Evolutionary conservation across 441 rosid species (phyloP).

Genomic region (Gossypium schwendimanii): DNA sequence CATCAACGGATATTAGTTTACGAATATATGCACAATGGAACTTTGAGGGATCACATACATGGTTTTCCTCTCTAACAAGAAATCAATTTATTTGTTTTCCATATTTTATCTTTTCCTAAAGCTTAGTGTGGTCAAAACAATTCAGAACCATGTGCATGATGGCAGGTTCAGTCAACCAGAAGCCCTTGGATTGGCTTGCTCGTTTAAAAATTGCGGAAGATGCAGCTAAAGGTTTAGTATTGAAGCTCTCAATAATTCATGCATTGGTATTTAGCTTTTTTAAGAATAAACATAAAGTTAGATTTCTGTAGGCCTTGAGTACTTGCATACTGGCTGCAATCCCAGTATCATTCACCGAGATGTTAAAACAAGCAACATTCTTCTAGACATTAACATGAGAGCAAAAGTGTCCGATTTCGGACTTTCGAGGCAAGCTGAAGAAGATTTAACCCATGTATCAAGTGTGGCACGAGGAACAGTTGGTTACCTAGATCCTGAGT

Average conservation of each 20-base stretch:
- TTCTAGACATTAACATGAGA: slow-evolving; percentile 81
- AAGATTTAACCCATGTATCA: slow-evolving; percentile 78
- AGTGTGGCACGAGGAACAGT: slow-evolving; percentile 91
- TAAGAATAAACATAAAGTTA: slow-evolving; percentile 25
- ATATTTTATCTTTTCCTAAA: not conserved
- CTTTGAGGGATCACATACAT: slow-evolving; percentile 69
- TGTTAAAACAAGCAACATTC: slow-evolving; percentile 90
- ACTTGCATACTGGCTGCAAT: slow-evolving; percentile 88
- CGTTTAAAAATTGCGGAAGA: slow-evolving; percentile 80
- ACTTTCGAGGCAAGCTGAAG: slow-evolving; percentile 90
- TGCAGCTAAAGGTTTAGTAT: slow-evolving; percentile 79
- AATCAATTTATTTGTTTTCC: not conserved
- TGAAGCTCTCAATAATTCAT: slow-evolving; percentile 7
- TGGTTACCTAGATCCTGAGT: slow-evolving; percentile 95
- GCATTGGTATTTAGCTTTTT: slow-evolving; percentile 1
- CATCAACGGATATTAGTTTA: slow-evolving; percentile 63
- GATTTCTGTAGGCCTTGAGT: slow-evolving; percentile 76
- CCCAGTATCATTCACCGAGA: slow-evolving; percentile 94
- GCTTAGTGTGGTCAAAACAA: slow-evolving; percentile 1
- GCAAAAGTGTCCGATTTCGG: slow-evolving; percentile 98
- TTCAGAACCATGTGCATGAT: slow-evolving; percentile 8
- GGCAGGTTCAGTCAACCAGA: slow-evolving; percentile 51
- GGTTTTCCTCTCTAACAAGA: slow-evolving; percentile 30
- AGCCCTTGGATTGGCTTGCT: slow-evolving; percentile 59
- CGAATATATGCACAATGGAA: slow-evolving; percentile 95